These are phyloP conservation scores for Trichoderma sp. DNA, from an alignment of 2,329 filamentous ascomycete species.

Conservation along the genomic window DNA sequence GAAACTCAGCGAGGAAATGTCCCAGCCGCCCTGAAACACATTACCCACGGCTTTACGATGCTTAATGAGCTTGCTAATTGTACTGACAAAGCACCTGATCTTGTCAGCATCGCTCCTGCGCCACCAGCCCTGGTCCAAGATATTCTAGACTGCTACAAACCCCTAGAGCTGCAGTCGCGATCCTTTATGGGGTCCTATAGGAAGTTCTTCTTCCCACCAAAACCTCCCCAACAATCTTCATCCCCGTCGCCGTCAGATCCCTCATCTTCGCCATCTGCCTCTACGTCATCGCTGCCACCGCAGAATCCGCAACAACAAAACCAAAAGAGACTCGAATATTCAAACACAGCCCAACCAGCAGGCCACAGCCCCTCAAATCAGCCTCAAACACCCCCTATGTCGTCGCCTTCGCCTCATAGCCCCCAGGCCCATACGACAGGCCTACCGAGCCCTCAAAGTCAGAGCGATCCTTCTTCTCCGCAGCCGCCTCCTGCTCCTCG, in stretches of 20 bases:
- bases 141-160: slow-evolving; percentile 41
- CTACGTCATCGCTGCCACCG: not conserved
- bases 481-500: slow-evolving; percentile 21
- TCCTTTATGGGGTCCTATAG: slow-evolving; percentile 41
- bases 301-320: not conserved
- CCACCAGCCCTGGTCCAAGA: slow-evolving; percentile 39
- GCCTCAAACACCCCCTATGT: slow-evolving; percentile 30
- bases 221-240: not conserved
- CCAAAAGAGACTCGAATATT: not conserved
- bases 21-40: slow-evolving; percentile 41
- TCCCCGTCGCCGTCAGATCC: not conserved
- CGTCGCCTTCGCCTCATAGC: slow-evolving; percentile 8
- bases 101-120: slow-evolving; percentile 39
- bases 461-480: slow-evolving; percentile 24
- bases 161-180: slow-evolving; percentile 39
- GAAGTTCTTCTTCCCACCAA: slow-evolving; percentile 35
- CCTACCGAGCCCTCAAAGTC: slow-evolving; percentile 35
- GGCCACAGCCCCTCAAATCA: slow-evolving; percentile 29
- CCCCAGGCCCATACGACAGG: slow-evolving; percentile 24
- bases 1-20: slow-evolving; percentile 41
- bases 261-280: not conserved
- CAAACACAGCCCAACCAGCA: not conserved
- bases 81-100: slow-evolving; percentile 35
- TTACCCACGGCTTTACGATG: slow-evolving; percentile 42
- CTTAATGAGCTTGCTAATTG: slow-evolving; percentile 40